phyloP scores from a whole-genome alignment of 2,329 filamentous ascomycete genomes.

The Didymella keratinophila region DNA sequence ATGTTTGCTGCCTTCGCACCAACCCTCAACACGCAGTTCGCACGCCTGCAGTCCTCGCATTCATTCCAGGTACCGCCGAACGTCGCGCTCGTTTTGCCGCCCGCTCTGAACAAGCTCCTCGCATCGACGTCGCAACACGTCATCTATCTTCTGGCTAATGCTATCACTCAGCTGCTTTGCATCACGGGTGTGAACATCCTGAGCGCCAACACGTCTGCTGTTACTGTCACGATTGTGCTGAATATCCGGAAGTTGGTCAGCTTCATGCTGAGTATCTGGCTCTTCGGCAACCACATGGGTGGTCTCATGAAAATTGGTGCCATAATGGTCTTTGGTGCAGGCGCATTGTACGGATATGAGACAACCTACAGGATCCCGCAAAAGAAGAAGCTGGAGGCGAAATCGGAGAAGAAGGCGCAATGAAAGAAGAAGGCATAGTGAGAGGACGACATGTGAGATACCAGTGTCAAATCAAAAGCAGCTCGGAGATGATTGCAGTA shows the following conservation, averaged over 20 bases:
- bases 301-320: slow-evolving; percentile 82
- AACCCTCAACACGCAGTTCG: slow-evolving; percentile 70
- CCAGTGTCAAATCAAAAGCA: background rate
- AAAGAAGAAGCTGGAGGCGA: slow-evolving; percentile 41
- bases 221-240: slow-evolving; percentile 95
- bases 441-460: too few relatives aligned
- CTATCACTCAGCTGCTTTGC: slow-evolving; percentile 90
- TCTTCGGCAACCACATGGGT: slow-evolving; percentile 87
- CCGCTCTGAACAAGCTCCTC: slow-evolving; percentile 39
- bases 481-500: background rate
- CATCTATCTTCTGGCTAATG: slow-evolving; percentile 75
- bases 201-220: slow-evolving; percentile 83
- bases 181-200: slow-evolving; percentile 97
- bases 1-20: slow-evolving; percentile 77
- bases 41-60: slow-evolving; percentile 68
- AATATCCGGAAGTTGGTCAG: slow-evolving; percentile 96
- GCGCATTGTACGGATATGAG: slow-evolving; percentile 89
- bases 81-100: slow-evolving; percentile 41
- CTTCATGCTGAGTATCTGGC: slow-evolving; percentile 86
- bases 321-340: slow-evolving; percentile 84
- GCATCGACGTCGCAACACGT: slow-evolving; percentile 69
- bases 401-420: slow-evolving; percentile 38
- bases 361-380: slow-evolving; percentile 57
- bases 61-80: slow-evolving; percentile 58
- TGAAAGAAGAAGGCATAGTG: slow-evolving; percentile 24